Base-by-base conservation (phyloP, 2,329 filamentous ascomycete genomes). In the Exophiala sideris region DNA sequence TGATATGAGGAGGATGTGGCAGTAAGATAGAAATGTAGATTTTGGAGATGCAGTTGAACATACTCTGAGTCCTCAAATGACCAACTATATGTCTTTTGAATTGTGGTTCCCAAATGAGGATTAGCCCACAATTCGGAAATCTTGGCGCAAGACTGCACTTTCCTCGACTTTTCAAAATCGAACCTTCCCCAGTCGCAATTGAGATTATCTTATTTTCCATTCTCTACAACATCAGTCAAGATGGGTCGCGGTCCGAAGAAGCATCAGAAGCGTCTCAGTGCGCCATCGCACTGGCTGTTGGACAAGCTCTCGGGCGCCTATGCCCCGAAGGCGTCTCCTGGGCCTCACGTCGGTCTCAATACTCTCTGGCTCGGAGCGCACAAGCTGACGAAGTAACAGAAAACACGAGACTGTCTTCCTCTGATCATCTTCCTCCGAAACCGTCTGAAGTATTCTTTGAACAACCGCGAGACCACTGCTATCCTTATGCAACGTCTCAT, bases 221-320 rank as follows among this genome's bases (percentile, higher is more conserved):
- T 50, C 36, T 35, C 24, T 18, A 51, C 50, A 57, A 39, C 52
- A 49, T 39, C 45, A 61, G 14, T 68, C 72, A 76, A 73, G 68
- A 80, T 79, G 77, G 75, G 73, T 72, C 76, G 76, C 71, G 77
- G 77, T 78, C 80, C 80, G 80, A 95, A 94, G 86, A 96, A 96
- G 88, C 94, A 99, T 82, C 92, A 97, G 81, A 97, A 99, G 91
- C 91, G 94, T 84, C 85, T 97, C 76, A 94, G 89, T 81, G 94
- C 94, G 76, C 94, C 94, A 75, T 95, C 89, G 77, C 94, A 97
- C 88, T 99, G 94, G 94, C 89, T 99, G 76, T 84, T 99, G 78
- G 94, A 99, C 89, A 99, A 99, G 81, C 85, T 99, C 76, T 96
- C 91, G 78, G 94, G 94, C 76, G 82, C 84, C 79, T 92, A 85